Conservation (phyloP, 208 protist genomes). For the Crithidia brevicula region DNA sequence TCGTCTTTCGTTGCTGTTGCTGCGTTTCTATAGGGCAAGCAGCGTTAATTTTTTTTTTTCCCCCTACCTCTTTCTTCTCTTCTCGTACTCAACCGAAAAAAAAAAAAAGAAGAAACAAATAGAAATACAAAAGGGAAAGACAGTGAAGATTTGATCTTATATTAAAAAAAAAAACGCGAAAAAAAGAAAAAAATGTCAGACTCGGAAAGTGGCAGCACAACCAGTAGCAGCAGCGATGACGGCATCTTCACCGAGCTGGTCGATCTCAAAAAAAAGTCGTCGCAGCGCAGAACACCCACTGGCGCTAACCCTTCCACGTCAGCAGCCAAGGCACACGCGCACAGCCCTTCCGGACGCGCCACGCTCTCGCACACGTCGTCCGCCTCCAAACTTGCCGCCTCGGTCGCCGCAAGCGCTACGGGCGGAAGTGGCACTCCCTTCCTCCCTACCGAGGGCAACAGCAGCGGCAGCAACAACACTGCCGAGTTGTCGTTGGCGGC, state of each 20-base stretch:
- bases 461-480: neutral
- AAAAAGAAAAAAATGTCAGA: constrained; percentile 7
- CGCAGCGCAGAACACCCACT: neutral
- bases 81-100: neutral
- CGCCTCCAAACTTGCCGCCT: neutral
- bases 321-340: neutral
- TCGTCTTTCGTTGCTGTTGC: too few species aligned
- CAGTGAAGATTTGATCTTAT: too few species aligned
- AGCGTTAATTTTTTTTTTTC: constrained; percentile 11
- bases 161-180: neutral
- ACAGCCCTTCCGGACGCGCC: neutral
- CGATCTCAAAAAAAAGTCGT: constrained; percentile 3
- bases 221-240: constrained; percentile 33
- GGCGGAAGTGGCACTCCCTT: neutral
- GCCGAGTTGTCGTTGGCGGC: constrained; percentile 5
- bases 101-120: neutral
- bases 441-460: neutral
- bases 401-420: neutral
- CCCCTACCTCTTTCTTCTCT: constrained; percentile 17
- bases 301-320: neutral
- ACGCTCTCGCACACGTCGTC: neutral
- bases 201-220: neutral
- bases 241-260: constrained; percentile 32
- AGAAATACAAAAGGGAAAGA: too few species aligned
- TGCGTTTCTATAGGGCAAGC: too few species aligned